Base-by-base conservation (phyloP, 2,329 filamentous ascomycete genomes). In the Diaporthe sp. region DNA sequence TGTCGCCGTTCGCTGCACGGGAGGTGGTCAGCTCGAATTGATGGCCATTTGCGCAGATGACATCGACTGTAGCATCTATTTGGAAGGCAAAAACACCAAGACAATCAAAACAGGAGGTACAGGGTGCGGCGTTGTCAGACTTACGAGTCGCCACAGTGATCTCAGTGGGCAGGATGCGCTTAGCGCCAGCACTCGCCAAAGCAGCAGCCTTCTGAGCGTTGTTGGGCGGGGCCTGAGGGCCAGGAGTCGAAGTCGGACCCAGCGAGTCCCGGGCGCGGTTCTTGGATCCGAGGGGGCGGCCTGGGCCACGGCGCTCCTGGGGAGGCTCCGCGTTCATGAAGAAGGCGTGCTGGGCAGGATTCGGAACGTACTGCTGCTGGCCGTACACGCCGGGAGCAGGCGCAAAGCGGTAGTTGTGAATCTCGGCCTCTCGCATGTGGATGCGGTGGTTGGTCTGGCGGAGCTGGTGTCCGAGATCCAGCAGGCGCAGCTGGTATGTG, bases 401-500 rank as follows among this genome's bases (percentile, higher is more conserved):
- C 8, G 44, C 65, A 12, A 72, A 44, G 39, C 60, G 63, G 51
- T 42, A 71, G n/a, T 76, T 80, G 70, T 83, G 82, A n/a, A 80
- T 78, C 49, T 86, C 82, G 20, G 78, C 76, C 67, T 81, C 77
- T 1, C 86, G 79, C 28, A 79, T 78, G 77, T 87, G 83, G 57
- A 86, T 84, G 34, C 84, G 83, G 77, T 88, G 86, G 74, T 82
- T 81, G 77, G 83, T 83, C 73, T 83, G 80, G 6, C 86, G 85
- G 63, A 87, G 85, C 77, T 87, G 85, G 76, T 88, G 86, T 31
- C 83, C 81, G 37, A 86, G 81, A 68, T 88, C 86, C 13, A 88
- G 79, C 9, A 82, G 79, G 25, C 86, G 85, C 71, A 88, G 80
- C 78, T 86, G 85, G 31, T 87, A 79, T 6, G 82, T 85, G 28